These are phyloP conservation scores for Diospyros kaki DNA, from an alignment of 148 eudicot species.

Conservation along the genomic window DNA sequence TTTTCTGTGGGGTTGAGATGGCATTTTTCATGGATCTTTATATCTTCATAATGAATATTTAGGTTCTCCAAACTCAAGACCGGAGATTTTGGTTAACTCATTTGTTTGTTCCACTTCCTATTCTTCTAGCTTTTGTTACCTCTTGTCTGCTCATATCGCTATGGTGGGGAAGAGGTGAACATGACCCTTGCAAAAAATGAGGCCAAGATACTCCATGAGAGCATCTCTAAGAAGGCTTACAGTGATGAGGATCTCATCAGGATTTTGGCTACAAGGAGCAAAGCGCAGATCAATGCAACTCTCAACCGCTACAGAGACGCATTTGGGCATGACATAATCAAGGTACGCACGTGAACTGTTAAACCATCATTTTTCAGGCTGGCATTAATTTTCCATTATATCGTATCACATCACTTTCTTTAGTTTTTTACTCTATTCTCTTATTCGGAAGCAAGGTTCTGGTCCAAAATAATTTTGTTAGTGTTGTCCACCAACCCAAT, in stretches of 20 bases:
- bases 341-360: conserved; percentile 21
- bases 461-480: not conserved
- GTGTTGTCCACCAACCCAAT: not conserved
- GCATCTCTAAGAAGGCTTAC: conserved; percentile 33
- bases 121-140: conserved; percentile 45
- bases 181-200: conserved; percentile 40
- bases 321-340: conserved; percentile 44
- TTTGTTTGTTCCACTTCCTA: conserved; percentile 7
- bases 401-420: not conserved
- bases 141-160: conserved; percentile 43
- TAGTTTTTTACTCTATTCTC: not conserved
- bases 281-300: conserved; percentile 49
- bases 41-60: not conserved
- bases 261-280: conserved; percentile 56
- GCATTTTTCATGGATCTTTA: not conserved
- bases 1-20: no score
- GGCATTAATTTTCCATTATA: not conserved
- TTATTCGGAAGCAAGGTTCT: not conserved
- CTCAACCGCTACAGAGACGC: conserved; percentile 49
- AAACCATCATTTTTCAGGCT: not conserved
- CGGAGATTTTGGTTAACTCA: not conserved
- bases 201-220: conserved; percentile 44
- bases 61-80: not conserved
- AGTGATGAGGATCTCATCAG: conserved; percentile 48
- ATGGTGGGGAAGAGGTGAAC: conserved; percentile 50